phyloP scores from a whole-genome alignment of 306 rosid species.

The Corylus heterophylla region DNA sequence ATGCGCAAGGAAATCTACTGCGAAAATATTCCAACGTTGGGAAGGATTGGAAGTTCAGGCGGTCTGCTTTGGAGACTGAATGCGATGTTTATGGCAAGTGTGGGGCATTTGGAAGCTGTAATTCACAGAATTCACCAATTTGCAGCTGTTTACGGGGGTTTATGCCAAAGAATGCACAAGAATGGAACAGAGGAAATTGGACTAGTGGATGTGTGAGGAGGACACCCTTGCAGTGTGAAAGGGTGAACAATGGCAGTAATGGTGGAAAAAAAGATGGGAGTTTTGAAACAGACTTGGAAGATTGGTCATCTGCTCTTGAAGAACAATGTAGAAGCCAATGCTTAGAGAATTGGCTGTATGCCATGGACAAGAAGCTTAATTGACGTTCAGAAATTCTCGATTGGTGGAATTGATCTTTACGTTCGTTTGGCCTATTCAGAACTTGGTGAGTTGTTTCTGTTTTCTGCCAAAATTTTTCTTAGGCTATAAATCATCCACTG shows the following conservation, averaged over 20 bases:
- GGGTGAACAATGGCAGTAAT: not conserved
- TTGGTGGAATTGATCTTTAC: slow-evolving; percentile 34
- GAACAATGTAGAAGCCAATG: not conserved
- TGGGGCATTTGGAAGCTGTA: not conserved
- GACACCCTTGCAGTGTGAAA: slow-evolving; percentile 36
- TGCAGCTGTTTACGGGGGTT: slow-evolving; percentile 39
- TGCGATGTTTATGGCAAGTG: slow-evolving; percentile 43
- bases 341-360: not conserved
- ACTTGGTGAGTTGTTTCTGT: too few species aligned
- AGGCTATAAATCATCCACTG: not conserved
- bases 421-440: too few species aligned
- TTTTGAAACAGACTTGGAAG: slow-evolving; percentile 14
- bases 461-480: too few species aligned
- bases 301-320: slow-evolving; percentile 5
- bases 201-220: slow-evolving; percentile 18
- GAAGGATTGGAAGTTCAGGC: not conserved
- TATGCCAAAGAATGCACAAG: slow-evolving; percentile 2
- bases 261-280: slow-evolving; percentile 33
- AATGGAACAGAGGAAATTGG: slow-evolving; percentile 18
- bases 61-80: not conserved
- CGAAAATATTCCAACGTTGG: not conserved
- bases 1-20: slow-evolving; percentile 28
- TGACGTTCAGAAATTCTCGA: slow-evolving; percentile 10
- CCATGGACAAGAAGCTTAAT: not conserved
- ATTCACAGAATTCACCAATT: not conserved